These are phyloP conservation scores for Fagopyrum esculentum DNA, from an alignment of 148 eudicot species.

Conservation along the genomic window DNA sequence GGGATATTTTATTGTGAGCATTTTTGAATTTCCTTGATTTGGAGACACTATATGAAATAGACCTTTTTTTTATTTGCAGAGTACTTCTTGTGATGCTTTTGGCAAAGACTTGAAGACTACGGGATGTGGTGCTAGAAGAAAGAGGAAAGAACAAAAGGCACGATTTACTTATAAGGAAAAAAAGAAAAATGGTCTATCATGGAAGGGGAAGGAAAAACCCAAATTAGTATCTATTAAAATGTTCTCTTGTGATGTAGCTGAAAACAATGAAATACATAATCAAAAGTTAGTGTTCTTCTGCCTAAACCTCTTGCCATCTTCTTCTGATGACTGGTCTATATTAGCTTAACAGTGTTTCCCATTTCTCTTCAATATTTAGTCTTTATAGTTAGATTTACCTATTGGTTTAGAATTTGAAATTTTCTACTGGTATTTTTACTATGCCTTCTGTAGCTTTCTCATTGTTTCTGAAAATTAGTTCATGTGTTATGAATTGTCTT, in stretches of 20 bases:
- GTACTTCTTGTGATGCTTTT: conserved; percentile 17
- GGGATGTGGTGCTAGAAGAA: conserved; percentile 22
- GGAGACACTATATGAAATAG: not conserved
- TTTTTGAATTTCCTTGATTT: not conserved
- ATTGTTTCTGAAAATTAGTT: not conserved
- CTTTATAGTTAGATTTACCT: not conserved
- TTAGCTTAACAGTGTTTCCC: not conserved
- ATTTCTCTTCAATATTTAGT: not conserved
- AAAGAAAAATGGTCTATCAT: conserved; percentile 15
- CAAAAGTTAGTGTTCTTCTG: conserved; percentile 3
- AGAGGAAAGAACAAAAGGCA: conserved; percentile 14
- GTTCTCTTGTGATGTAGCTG: not conserved
- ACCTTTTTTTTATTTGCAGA: conserved; percentile 4
- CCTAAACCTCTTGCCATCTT: not conserved
- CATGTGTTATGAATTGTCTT: not conserved
- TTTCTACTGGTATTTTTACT: not conserved
- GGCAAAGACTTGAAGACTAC: conserved; percentile 19
- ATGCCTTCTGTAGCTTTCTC: not conserved
- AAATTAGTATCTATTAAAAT: not conserved
- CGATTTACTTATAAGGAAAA: conserved; percentile 16
- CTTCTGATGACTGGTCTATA: not conserved
- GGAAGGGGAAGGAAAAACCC: conserved; percentile 9
- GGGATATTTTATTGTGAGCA: not conserved
- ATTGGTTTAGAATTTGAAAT: not conserved
- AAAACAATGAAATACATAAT: not conserved